phyloP scores from a whole-genome alignment of 192 early-diverging fungal species.

The Obelidium mucronatum region DNA sequence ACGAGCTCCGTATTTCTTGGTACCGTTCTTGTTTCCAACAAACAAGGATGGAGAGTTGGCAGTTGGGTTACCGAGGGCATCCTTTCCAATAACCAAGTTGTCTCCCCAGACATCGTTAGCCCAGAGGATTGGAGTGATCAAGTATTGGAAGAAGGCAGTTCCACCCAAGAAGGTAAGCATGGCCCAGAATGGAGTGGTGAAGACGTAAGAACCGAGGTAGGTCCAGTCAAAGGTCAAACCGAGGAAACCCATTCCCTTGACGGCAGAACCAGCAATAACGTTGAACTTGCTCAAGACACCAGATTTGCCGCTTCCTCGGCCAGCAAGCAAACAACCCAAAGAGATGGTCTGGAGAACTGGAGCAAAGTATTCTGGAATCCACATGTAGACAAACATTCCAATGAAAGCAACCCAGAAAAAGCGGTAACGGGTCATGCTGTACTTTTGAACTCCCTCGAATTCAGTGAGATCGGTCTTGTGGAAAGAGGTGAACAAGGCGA shows the following conservation, averaged over 20 bases:
- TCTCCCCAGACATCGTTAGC: too few species aligned
- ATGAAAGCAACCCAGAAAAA: slow-evolving; percentile 13
- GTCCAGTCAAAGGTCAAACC: slow-evolving; percentile 38
- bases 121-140: too few species aligned
- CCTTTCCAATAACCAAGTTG: too few species aligned
- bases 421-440: too few species aligned
- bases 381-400: slow-evolving; percentile 25
- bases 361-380: too few species aligned
- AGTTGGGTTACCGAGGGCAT: too few species aligned
- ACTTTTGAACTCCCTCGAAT: too few species aligned
- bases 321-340: slow-evolving; percentile 21
- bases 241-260: too few species aligned
- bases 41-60: slow-evolving; percentile 5
- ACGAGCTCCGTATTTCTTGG: not conserved
- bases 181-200: slow-evolving; percentile 24
- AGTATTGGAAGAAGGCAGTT: slow-evolving; percentile 1
- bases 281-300: slow-evolving; percentile 51
- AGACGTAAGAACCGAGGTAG: slow-evolving; percentile 7
- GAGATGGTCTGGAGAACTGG: too few species aligned
- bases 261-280: too few species aligned
- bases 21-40: slow-evolving; percentile 1
- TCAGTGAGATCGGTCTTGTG: too few species aligned
- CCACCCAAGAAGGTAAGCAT: slow-evolving; percentile 17
- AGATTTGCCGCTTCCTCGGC: not conserved
- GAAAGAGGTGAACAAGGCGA: too few species aligned